Conservation (phyloP, 345 rosid genomes). For the Acer yangbiense region DNA sequence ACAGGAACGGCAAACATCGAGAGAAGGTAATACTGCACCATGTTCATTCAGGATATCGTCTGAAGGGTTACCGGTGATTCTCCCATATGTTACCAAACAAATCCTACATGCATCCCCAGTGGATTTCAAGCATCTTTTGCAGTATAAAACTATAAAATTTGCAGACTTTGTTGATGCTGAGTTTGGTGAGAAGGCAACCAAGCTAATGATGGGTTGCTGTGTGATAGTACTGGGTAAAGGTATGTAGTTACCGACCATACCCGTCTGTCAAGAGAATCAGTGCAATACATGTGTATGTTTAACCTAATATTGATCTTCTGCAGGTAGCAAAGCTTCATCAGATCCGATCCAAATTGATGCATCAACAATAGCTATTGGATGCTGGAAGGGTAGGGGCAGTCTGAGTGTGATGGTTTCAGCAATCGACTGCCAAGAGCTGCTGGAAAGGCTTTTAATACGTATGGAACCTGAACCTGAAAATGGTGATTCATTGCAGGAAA, state of each 20-base stretch:
- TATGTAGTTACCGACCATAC: conserved; percentile 23
- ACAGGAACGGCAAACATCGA: conserved; percentile 90
- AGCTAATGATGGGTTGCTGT: conserved; percentile 80
- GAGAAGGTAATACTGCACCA: conserved; percentile 67
- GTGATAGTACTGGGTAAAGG: conserved; percentile 68
- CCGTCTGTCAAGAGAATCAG: not conserved
- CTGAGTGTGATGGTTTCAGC: conserved; percentile 87
- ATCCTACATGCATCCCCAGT: conserved; percentile 58
- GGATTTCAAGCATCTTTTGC: conserved; percentile 89
- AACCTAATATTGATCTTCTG: conserved; percentile 1
- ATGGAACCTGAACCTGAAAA: conserved; percentile 39
- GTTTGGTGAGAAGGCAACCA: conserved; percentile 71
- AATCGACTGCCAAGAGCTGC: conserved; percentile 77
- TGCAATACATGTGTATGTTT: not conserved
- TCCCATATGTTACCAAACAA: conserved; percentile 85
- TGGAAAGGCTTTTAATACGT: conserved; percentile 60
- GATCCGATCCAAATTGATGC: conserved; percentile 41
- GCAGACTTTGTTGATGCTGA: conserved; percentile 60
- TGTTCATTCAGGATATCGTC: conserved; percentile 93
- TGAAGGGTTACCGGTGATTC: conserved; percentile 87
- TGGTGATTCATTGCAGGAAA: conserved; percentile 27
- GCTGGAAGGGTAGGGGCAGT: conserved; percentile 88
- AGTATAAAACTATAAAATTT: conserved; percentile 73
- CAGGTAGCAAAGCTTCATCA: conserved; percentile 41
- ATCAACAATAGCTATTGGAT: conserved; percentile 78